Evolutionary conservation across 176 grass and related monocot genomes (phyloP).

Genomic region (Hyparrhenia diplandra): DNA sequence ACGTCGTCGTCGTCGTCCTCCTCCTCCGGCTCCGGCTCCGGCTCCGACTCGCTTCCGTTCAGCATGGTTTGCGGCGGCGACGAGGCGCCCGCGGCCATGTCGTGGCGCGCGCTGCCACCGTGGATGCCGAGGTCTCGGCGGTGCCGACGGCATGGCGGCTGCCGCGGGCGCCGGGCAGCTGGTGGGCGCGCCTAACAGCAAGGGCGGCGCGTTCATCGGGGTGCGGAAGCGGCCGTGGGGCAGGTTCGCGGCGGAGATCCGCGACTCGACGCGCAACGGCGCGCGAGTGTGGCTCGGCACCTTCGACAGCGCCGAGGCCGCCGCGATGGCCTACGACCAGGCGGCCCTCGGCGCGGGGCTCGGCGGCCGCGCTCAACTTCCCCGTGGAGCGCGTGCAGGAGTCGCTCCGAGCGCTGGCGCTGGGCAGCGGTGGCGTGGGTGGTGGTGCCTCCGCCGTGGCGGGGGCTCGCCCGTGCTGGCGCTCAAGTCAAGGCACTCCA

Average conservation of each 20-base stretch:
- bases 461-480: constrained; percentile 14
- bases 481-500: constrained; percentile 27
- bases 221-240: constrained; percentile 14
- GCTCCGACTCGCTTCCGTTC: constrained; percentile 12
- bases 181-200: background rate
- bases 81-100: background rate
- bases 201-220: background rate
- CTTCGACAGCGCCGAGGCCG: constrained; percentile 72
- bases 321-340: constrained; percentile 35
- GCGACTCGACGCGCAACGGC: constrained; percentile 14
- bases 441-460: background rate
- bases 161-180: background rate
- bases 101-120: background rate
- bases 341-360: constrained; percentile 4
- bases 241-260: constrained; percentile 16
- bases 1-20: background rate
- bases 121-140: background rate
- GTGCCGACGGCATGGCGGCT: background rate
- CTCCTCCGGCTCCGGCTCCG: too few relatives aligned
- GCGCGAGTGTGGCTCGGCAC: constrained; percentile 91
- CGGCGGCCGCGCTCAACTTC: constrained; percentile 18
- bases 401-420: constrained; percentile 10
- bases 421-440: background rate
- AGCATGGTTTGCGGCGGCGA: background rate
- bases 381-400: constrained; percentile 26